Evolutionary conservation across 768 basidiomycete genomes (phyloP), one percentile per base, ranked within the genome.

Genomic region (Tricholoma terreum): DNA sequence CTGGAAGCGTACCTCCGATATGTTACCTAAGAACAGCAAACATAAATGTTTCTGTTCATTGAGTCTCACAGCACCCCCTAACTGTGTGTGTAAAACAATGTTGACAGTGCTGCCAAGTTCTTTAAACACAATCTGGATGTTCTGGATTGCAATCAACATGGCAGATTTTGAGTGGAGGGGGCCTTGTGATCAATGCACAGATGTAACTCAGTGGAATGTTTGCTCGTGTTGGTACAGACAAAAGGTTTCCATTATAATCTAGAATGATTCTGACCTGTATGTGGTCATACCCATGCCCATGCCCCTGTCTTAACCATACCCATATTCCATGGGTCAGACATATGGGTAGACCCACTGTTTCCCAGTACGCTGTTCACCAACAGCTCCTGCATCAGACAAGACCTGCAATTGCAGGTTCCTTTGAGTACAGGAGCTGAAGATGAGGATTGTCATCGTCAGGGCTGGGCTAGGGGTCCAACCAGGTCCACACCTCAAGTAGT

Each of bases 51-150:
- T 55, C 15, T 56, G 58, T 34, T 58, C 58, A 15, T 45, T 49
- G 8, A 65, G 55, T n/a, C 59, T 15, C 15, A 58, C 61, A 2
- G 54, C 56, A 58, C 63, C 61, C 27, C 59, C 63, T 10, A 54
- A 19, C 36, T 65, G 59, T 5, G 59, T 63, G 8, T 50, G 21
- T 6, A 63, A 36, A 11, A 40, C 54, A 51, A 55, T 11, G 15
- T 54, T 34, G 2, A 64, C 59, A 22, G 17, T 17, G 6, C 24
- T 5, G 12, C 55, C 52, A 14, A 64, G 46, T 34, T 54, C 53
- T 15, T 43, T 5, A 50, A 34, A 64, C 6, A 40, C 59, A 31
- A 55, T 58, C 3, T 22, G 49, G 15, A 62, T 55, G 17, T 55
- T 62, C 11, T 62, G 52, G 15, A 48, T 27, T 0, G 58, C 55